Percentiles rank a stretch among this genome's conserved stretches.
Conservation (phyloP, 768 basidiomycete species). For the Xerocomus brunneocitrinus region DNA sequence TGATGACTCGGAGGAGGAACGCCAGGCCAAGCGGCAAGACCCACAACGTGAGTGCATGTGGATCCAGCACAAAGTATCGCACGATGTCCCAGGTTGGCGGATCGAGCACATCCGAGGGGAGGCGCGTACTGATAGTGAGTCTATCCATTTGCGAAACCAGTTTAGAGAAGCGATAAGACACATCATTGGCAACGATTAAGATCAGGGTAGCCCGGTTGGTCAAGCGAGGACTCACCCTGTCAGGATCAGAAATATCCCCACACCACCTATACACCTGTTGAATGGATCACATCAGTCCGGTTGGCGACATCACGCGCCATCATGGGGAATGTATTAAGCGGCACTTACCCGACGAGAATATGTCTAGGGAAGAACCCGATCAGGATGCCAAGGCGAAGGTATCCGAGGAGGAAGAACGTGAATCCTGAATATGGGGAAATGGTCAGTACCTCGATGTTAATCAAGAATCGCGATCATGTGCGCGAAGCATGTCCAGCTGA, state of each 20-base stretch:
- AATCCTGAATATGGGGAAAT: constrained; percentile 28
- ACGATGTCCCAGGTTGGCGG: constrained; percentile 60
- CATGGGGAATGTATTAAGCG: neutral
- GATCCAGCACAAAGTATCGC: constrained; percentile 60
- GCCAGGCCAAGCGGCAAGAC: constrained; percentile 73
- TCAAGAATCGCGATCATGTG: constrained; percentile 8
- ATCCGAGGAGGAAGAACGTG: constrained; percentile 83
- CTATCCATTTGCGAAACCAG: constrained; percentile 31
- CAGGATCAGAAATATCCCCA: constrained; percentile 86
- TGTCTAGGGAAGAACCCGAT: constrained; percentile 97
- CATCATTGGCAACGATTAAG: neutral
- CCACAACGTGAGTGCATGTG: constrained; percentile 72
- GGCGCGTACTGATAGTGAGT: constrained; percentile 77
- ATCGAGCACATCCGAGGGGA: constrained; percentile 72
- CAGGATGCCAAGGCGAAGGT: constrained; percentile 74
- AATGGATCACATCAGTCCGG: neutral
- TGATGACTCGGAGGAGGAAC: constrained; percentile 72
- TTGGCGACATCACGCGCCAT: neutral
- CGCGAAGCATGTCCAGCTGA: neutral
- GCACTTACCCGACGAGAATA: constrained; percentile 83
- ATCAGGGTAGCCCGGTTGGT: neutral
- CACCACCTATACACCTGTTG: constrained; percentile 83
- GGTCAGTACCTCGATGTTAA: constrained; percentile 10
- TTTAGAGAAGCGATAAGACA: neutral
- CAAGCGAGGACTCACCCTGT: constrained; percentile 58